A percentile compares a stretch with the other conserved stretches of the same genome.
phyloP scores from a whole-genome alignment of 2,329 filamentous ascomycete species.

The Herpotrichia juniperi region DNA sequence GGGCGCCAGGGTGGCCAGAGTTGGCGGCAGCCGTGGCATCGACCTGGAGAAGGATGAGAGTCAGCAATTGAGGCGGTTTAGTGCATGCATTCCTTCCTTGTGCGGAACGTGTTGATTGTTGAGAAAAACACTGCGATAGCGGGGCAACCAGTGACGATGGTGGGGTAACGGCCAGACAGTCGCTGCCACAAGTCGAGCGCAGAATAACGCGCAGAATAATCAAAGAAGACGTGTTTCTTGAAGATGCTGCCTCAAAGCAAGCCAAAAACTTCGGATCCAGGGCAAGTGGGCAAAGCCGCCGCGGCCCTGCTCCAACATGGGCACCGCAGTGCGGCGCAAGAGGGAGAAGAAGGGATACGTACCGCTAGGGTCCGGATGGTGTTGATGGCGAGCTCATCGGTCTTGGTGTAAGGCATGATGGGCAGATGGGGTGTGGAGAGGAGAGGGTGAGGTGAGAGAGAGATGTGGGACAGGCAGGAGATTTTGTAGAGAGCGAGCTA shows the following conservation, averaged over 20 bases:
- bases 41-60: slow-evolving; percentile 64
- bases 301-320: no score
- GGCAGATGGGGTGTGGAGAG: slow-evolving; percentile 31
- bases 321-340: background rate
- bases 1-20: slow-evolving; percentile 97
- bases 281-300: no score
- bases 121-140: slow-evolving; percentile 24
- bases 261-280: no score
- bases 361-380: slow-evolving; percentile 96
- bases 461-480: slow-evolving; percentile 14
- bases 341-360: slow-evolving; percentile 56
- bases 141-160: slow-evolving; percentile 30
- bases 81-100: slow-evolving; percentile 10
- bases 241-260: no score
- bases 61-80: slow-evolving; percentile 40
- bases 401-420: slow-evolving; percentile 85
- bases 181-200: no score
- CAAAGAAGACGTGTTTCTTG: no score
- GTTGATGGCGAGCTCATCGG: slow-evolving; percentile 93
- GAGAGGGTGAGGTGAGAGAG: slow-evolving; percentile 18
- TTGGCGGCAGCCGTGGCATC: slow-evolving; percentile 97
- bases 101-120: slow-evolving; percentile 20
- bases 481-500: slow-evolving; percentile 13
- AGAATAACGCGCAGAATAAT: no score
- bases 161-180: background rate